Evolutionary conservation across 768 basidiomycete species (phyloP).

Genomic region (Tricholoma sp.): DNA sequence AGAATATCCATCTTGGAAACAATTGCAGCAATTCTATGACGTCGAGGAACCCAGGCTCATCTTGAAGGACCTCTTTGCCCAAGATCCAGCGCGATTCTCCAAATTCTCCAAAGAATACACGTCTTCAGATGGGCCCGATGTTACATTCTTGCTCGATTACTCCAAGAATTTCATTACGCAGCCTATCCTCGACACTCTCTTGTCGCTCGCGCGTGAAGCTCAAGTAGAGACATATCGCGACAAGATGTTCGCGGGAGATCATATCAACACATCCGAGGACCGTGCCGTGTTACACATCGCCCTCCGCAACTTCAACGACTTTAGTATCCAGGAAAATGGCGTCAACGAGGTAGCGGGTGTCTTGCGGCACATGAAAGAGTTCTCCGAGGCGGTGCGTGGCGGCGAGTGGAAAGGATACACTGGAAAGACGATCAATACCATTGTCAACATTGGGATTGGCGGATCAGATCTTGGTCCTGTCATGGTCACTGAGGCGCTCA

Average conservation of each 20-base stretch:
- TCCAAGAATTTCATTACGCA: constrained; percentile 95
- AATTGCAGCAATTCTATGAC: constrained; percentile 82
- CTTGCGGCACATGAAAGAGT: constrained; percentile 86
- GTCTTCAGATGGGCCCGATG: constrained; percentile 56
- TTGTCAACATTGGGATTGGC: constrained; percentile 99
- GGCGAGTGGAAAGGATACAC: constrained; percentile 97
- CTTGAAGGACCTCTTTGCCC: constrained; percentile 88
- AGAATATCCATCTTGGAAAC: constrained; percentile 91
- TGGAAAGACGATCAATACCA: constrained; percentile 87
- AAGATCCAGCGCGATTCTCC: constrained; percentile 81
- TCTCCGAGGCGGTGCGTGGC: constrained; percentile 76
- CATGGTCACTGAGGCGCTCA: constrained; percentile 98
- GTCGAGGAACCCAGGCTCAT: constrained; percentile 65
- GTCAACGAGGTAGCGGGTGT: constrained; percentile 80
- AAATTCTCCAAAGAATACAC: constrained; percentile 79
- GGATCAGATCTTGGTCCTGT: constrained; percentile 97
- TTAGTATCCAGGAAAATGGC: constrained; percentile 75
- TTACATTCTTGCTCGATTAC: constrained; percentile 89
- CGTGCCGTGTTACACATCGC: constrained; percentile 96
- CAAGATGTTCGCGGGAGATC: constrained; percentile 92
- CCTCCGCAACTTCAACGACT: constrained; percentile 73
- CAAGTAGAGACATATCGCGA: constrained; percentile 79
- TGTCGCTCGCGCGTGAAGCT: constrained; percentile 82
- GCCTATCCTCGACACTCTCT: constrained; percentile 72
- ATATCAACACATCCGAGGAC: constrained; percentile 98